Base-by-base conservation (phyloP, 108 stramenopile species). In the Cyclostephanos invisitatus region DNA sequence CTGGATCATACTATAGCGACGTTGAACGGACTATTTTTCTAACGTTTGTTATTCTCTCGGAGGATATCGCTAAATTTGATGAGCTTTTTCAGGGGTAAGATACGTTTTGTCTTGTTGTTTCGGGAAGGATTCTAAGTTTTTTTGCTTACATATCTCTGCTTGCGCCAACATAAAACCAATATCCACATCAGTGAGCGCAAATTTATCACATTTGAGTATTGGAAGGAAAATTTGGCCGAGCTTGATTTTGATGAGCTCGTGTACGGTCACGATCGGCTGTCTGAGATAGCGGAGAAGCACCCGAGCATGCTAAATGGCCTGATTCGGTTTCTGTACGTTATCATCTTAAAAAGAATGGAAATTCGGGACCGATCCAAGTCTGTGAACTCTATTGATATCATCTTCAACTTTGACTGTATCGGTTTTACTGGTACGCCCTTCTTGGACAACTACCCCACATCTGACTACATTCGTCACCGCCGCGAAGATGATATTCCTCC, bases 381-480 rank as follows among this genome's bases (percentile, higher is more conserved):
- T 5, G 84, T 85, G 37, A 85, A 85, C 53, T 77, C 81, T 2
- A 63, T 85, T 12, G 84, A 85, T 51, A 77, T 85, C 27, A 78
- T 82, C 22, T 85, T 85, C 73, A 85, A 85, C 64, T 85, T 85
- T 50, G 84, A 85, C 49, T 70, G 81, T 12, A 81, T 85, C 18
- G 84, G 84, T 0, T 85, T 85, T 64, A 85, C 84, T 8, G 84
- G 84, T 42, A 85, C 84, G 20, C 84, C 84, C 12, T 85, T 85
- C 62, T 49, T 85, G 51, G 84, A 82, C 51, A 84, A 84, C 42
- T 80, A 85, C 42, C 84, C 84, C 18, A 85, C 84, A 44, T 72
- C 74, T 12, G 70, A 78, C 54, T 85, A 85, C 36, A 82, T 85
- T 67, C 77, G 84, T 12, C 60, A 77, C 29, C 68, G 72, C 9